phyloP scores from a whole-genome alignment of 2,329 filamentous ascomycete genomes.

The Clarireedia monteithiana region DNA sequence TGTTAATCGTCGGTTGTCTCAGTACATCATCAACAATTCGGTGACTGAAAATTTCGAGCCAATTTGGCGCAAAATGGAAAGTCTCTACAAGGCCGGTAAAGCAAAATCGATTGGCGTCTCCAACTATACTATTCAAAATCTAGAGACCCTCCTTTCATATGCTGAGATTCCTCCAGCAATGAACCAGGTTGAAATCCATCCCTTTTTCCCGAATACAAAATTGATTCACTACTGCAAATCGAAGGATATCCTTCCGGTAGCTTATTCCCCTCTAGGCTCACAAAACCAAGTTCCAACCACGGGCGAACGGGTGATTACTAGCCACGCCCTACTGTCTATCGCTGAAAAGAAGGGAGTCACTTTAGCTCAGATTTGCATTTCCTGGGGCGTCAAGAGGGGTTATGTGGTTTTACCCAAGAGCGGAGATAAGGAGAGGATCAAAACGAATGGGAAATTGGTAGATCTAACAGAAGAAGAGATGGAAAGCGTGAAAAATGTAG shows the following conservation, averaged over 20 bases:
- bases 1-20: background rate
- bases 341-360: conserved; percentile 54
- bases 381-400: conserved; percentile 62
- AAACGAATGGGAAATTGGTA: conserved; percentile 59
- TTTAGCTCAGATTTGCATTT: conserved; percentile 56
- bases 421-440: conserved; percentile 57
- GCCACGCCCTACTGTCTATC: conserved; percentile 49
- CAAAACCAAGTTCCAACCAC: conserved; percentile 54
- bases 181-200: conserved; percentile 61
- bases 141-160: conserved; percentile 43
- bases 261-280: conserved; percentile 61
- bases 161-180: conserved; percentile 41
- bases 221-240: conserved; percentile 59
- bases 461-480: conserved; percentile 55
- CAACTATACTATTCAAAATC: conserved; percentile 47
- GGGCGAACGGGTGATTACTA: conserved; percentile 54
- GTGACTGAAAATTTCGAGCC: conserved; percentile 57
- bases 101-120: conserved; percentile 49
- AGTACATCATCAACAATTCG: conserved; percentile 54
- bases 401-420: conserved; percentile 66
- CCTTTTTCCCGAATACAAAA: conserved; percentile 62
- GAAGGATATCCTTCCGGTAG: conserved; percentile 64
- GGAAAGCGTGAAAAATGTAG: conserved; percentile 45
- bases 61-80: conserved; percentile 68
- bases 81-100: conserved; percentile 51